Evolutionary conservation across 257 asterid genomes (phyloP).

Genomic region (Catharanthus roseus): DNA sequence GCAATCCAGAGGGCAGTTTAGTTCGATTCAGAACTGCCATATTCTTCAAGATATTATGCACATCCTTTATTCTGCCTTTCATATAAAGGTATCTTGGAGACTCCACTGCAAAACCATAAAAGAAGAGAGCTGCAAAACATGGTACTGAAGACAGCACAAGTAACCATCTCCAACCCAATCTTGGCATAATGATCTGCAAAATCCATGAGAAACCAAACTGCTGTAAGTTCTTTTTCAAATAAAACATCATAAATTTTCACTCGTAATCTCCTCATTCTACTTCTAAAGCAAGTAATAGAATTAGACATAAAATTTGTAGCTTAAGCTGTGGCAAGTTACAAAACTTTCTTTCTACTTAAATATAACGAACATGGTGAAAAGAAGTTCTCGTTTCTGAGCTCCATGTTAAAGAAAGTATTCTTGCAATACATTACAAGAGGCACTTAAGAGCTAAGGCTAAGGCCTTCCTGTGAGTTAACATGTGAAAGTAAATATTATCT

Average conservation of each 20-base stretch:
- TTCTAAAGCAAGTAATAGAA: neutral
- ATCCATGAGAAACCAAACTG: constrained; percentile 6
- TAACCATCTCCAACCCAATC: constrained; percentile 79
- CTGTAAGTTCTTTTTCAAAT: neutral
- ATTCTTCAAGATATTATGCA: constrained; percentile 40
- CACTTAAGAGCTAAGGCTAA: neutral
- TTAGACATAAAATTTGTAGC: neutral
- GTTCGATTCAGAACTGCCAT: constrained; percentile 43
- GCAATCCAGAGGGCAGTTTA: constrained; percentile 52
- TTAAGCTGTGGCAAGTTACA: neutral
- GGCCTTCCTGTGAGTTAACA: neutral
- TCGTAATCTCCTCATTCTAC: neutral
- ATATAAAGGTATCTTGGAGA: constrained; percentile 62
- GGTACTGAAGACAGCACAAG: constrained; percentile 64
- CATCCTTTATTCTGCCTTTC: constrained; percentile 43
- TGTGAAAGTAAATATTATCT: neutral
- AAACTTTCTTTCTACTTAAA: neutral
- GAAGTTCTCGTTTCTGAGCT: neutral
- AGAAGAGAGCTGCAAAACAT: constrained; percentile 46
- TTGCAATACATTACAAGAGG: neutral
- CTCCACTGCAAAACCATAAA: constrained; percentile 50
- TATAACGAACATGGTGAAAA: neutral
- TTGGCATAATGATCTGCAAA: constrained; percentile 53
- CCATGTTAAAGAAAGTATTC: neutral
- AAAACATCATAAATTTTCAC: neutral